Conservation (phyloP, 2,329 filamentous ascomycete genomes). For the Fusarium pilosicola region DNA sequence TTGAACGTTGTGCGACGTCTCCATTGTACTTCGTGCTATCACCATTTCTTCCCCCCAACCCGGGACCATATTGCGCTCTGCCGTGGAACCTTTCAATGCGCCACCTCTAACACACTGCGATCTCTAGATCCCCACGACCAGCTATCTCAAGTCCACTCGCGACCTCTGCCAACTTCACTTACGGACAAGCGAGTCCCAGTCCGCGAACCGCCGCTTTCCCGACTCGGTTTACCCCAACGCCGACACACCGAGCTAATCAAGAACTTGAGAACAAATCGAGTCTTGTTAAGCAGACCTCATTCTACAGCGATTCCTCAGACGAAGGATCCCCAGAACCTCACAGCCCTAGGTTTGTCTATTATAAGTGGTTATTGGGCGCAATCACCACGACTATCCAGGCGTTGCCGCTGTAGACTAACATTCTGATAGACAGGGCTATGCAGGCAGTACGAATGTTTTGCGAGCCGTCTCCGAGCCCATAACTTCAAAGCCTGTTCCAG, state of each 20-base stretch:
- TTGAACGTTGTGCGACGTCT: slow-evolving; percentile 40
- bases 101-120: slow-evolving; percentile 27
- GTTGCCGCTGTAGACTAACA: slow-evolving; percentile 21
- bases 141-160: slow-evolving; percentile 62
- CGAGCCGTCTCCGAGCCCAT: slow-evolving; percentile 57
- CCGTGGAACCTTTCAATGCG: slow-evolving; percentile 38
- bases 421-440: slow-evolving; percentile 40
- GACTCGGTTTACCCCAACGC: slow-evolving; percentile 43
- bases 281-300: slow-evolving; percentile 44
- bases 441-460: slow-evolving; percentile 59
- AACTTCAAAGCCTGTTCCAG: slow-evolving; percentile 55
- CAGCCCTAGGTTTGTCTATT: slow-evolving; percentile 47
- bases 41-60: slow-evolving; percentile 31
- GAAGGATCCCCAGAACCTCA: slow-evolving; percentile 48
- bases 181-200: slow-evolving; percentile 56
- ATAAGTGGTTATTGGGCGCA: background rate
- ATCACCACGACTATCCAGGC: background rate
- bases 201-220: slow-evolving; percentile 43
- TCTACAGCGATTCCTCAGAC: slow-evolving; percentile 52
- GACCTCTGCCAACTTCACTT: slow-evolving; percentile 55
- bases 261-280: slow-evolving; percentile 21
- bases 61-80: slow-evolving; percentile 36
- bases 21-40: slow-evolving; percentile 35
- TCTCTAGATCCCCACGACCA: slow-evolving; percentile 59
- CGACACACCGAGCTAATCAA: slow-evolving; percentile 30